phyloP scores from a whole-genome alignment of 2,329 filamentous ascomycete genomes.

The Aspergillus tamarii region DNA sequence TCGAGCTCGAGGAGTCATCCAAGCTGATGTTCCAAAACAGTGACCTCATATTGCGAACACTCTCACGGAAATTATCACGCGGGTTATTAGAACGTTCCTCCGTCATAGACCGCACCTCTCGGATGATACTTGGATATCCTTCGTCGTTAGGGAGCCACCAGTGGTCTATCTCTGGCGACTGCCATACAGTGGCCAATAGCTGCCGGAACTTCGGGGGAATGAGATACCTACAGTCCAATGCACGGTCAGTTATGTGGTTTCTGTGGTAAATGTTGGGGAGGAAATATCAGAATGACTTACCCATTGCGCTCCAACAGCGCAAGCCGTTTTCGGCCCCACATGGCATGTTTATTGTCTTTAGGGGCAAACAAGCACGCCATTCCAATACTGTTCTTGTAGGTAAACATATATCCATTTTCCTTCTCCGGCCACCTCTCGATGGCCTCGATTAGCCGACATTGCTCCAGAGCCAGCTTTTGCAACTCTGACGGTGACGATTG shows the following conservation, averaged over 20 bases:
- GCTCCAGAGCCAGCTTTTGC: conserved; percentile 64
- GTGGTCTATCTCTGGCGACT: conserved; percentile 68
- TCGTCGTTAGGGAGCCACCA: conserved; percentile 93
- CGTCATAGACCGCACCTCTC: conserved; percentile 77
- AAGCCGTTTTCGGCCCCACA: conserved; percentile 81
- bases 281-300: conserved; percentile 55
- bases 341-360: conserved; percentile 69
- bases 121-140: conserved; percentile 72
- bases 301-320: conserved; percentile 77
- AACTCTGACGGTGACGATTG: conserved; percentile 59
- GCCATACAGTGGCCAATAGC: conserved; percentile 76
- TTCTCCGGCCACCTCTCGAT: conserved; percentile 72
- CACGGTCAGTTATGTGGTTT: neutral
- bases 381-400: conserved; percentile 74
- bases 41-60: conserved; percentile 73
- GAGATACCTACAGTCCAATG: conserved; percentile 67
- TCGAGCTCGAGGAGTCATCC: conserved; percentile 42
- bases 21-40: conserved; percentile 69
- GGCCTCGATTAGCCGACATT: conserved; percentile 78
- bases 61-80: conserved; percentile 59
- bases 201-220: conserved; percentile 74
- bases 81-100: conserved; percentile 70
- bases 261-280: neutral
- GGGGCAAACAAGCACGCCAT: conserved; percentile 81
- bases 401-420: conserved; percentile 70